Evolutionary conservation across 495 filamentous ascomycete species (phyloP).

Genomic region (Podospora conica): DNA sequence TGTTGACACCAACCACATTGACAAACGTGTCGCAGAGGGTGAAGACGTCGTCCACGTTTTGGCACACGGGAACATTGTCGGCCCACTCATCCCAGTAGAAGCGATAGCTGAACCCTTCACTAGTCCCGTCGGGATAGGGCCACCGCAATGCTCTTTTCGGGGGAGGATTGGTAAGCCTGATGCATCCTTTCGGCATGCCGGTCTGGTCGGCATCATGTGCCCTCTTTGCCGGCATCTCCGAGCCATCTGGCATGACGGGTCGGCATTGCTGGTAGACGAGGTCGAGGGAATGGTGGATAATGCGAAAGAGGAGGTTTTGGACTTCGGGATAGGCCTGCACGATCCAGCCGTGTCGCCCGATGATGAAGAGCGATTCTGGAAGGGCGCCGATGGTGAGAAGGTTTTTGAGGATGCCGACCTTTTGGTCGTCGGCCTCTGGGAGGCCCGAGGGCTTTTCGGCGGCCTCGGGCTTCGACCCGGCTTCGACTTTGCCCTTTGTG

Average conservation of each 20-base stretch:
- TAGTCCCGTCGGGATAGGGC: slow-evolving; percentile 68
- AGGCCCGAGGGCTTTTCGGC: slow-evolving; percentile 52
- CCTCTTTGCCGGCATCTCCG: slow-evolving; percentile 39
- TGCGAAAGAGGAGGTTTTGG: slow-evolving; percentile 60
- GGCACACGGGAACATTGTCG: slow-evolving; percentile 86
- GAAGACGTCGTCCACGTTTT: slow-evolving; percentile 85
- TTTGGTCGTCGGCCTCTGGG: slow-evolving; percentile 84
- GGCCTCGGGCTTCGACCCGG: slow-evolving; percentile 31
- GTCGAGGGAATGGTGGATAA: slow-evolving; percentile 71
- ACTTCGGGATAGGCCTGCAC: slow-evolving; percentile 76
- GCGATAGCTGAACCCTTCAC: slow-evolving; percentile 62
- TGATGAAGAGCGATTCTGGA: slow-evolving; percentile 86
- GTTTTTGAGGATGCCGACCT: slow-evolving; percentile 74
- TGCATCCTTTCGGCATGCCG: slow-evolving; percentile 56
- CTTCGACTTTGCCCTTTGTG: slow-evolving; percentile 31
- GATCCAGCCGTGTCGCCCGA: slow-evolving; percentile 88
- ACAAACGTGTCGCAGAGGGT: slow-evolving; percentile 77
- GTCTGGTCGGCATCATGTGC: slow-evolving; percentile 55
- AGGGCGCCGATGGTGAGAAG: slow-evolving; percentile 87
- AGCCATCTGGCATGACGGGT: slow-evolving; percentile 13
- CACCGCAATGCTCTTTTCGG: slow-evolving; percentile 62
- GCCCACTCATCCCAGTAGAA: slow-evolving; percentile 99
- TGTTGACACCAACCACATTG: slow-evolving; percentile 77
- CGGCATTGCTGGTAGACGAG: slow-evolving; percentile 37
- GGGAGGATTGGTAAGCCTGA: slow-evolving; percentile 51